Evolutionary conservation across 2,329 filamentous ascomycete species (phyloP), one percentile per base, ranked within the genome.

Genomic region (Colletotrichum tofieldiae): DNA sequence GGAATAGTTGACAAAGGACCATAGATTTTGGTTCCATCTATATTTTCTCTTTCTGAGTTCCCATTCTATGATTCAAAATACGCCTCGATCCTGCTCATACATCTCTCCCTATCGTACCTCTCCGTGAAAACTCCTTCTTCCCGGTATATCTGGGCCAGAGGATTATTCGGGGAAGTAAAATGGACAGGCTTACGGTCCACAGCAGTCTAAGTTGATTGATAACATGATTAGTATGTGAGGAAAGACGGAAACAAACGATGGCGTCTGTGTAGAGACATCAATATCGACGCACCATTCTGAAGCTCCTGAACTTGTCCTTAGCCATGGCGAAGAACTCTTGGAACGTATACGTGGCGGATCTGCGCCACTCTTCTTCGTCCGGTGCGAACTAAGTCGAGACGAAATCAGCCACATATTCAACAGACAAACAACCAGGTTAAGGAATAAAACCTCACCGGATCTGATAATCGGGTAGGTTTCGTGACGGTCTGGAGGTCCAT

Each of bases 321-420:
- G 59, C 65, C 58, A 68, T 68, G 18, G 39, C 16, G 39, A 68
- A 63, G 58, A 68, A 68, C 41, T 56, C 58, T 20, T 14, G 39
- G 29, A 63, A 41, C 29, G 56, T 68, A 16, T 68, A 68, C 4
- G 58, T 63, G 16, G 32, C 39, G 29, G 26, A 63, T 14, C 65
- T 56, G 16, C 65, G 49, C 58, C 58, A 63, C 20, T 35, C 65
- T 56, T 63, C 58, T 68, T 56, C 49, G 18, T 68, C 65, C 20
- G 49, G 58, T 8, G 65, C 65, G 26, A 26, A 26, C 23, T 63
- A 7, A 29, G 3, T 20, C 7, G 9, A 26, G 23, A 26, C 6
- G 11, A 47, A 11, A 32, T 68, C 23, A 63, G 49, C 29, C 7
- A 5, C 39, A 12, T 47, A 20, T 41, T 63, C 3, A 56, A 5